phyloP scores from a whole-genome alignment of 805 yeast species.

The Suhomyces sp. region DNA sequence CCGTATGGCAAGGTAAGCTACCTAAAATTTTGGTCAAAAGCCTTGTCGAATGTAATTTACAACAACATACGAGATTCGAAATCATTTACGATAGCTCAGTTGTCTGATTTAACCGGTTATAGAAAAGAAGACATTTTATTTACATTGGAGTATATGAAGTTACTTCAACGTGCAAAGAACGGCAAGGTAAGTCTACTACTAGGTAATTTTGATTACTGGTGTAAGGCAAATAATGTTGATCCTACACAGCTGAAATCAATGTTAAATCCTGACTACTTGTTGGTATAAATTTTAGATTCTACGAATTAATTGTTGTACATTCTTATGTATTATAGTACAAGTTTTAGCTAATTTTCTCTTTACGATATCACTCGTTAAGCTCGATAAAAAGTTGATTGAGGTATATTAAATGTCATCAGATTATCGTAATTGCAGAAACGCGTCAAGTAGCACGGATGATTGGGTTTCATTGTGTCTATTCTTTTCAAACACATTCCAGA shows the following conservation, averaged over 20 bases:
- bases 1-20: constrained; percentile 76
- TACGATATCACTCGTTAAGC: not conserved
- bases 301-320: not conserved
- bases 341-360: not conserved
- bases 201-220: constrained; percentile 28
- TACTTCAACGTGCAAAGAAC: constrained; percentile 11
- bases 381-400: not conserved
- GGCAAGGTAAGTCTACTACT: constrained; percentile 15
- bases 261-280: constrained; percentile 29
- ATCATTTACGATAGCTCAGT: constrained; percentile 42
- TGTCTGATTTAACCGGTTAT: constrained; percentile 61
- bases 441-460: constrained; percentile 64
- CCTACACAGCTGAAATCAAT: constrained; percentile 22
- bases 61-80: constrained; percentile 6
- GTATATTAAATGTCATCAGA: not conserved
- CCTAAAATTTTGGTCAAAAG: constrained; percentile 68
- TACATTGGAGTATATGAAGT: constrained; percentile 55
- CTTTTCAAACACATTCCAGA: constrained; percentile 93
- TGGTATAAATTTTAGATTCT: constrained; percentile 13
- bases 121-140: constrained; percentile 58
- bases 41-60: constrained; percentile 21
- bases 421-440: constrained; percentile 70
- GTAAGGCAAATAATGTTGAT: constrained; percentile 22
- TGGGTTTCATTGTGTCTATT: constrained; percentile 56
- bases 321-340: not conserved